Percentiles rank a stretch among this genome's conserved stretches.
Conservation (phyloP, 257 asterid genomes). For the Striga asiatica region DNA sequence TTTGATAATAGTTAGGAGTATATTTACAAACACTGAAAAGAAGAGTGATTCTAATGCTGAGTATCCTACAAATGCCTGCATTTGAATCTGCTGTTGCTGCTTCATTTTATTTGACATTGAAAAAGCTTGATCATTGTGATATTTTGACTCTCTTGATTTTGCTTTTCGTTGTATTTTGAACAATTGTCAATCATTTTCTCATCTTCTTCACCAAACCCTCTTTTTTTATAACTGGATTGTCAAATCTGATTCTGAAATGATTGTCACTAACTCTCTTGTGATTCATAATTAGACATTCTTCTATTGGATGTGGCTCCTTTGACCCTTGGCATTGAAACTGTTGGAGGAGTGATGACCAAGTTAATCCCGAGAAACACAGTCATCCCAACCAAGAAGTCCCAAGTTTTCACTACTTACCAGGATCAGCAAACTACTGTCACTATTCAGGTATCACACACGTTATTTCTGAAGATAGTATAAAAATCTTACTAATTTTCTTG, state of each 20-base stretch:
- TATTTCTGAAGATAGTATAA: not conserved
- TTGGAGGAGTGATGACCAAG: constrained; percentile 93
- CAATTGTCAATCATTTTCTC: too few relatives aligned
- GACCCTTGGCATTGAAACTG: constrained; percentile 84
- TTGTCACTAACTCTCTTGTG: not conserved
- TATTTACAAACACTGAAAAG: too few relatives aligned
- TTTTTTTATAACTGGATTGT: too few relatives aligned
- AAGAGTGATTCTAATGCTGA: too few relatives aligned
- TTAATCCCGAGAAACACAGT: constrained; percentile 80
- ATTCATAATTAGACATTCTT: constrained; percentile 37
- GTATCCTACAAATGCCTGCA: too few relatives aligned
- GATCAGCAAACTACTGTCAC: constrained; percentile 79
- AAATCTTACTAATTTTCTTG: not conserved
- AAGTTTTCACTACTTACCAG: constrained; percentile 77
- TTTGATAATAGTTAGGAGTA: too few relatives aligned
- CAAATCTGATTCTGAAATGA: not conserved
- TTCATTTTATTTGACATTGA: too few relatives aligned
- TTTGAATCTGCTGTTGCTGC: too few relatives aligned
- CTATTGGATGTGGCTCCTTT: constrained; percentile 84
- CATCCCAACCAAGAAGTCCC: constrained; percentile 73
- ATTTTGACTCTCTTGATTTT: too few relatives aligned
- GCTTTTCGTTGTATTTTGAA: too few relatives aligned
- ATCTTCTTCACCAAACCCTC: too few relatives aligned
- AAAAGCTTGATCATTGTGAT: too few relatives aligned
- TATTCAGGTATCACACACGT: constrained; percentile 37